phyloP scores from a whole-genome alignment of 257 asterid genomes.

The Coffea eugenioides region DNA sequence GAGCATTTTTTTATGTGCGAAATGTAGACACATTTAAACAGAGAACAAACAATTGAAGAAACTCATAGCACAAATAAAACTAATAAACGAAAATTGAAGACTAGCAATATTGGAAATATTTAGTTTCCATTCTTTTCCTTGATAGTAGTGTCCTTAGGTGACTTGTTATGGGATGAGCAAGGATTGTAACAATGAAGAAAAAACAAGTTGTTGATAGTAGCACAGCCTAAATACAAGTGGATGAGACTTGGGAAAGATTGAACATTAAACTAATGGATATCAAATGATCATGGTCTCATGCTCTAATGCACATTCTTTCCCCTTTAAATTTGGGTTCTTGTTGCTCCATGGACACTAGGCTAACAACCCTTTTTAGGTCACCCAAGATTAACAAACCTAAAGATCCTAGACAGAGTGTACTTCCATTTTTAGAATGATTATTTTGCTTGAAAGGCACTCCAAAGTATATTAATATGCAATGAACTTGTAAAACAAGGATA shows the following conservation, averaged over 20 bases:
- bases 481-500: neutral
- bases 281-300: no score
- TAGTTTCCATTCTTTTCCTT: neutral
- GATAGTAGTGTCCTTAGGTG: neutral
- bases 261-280: neutral
- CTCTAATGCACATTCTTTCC: neutral
- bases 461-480: neutral
- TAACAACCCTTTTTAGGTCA: slow-evolving; percentile 12
- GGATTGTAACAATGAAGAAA: neutral
- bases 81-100: neutral
- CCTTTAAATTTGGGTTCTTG: neutral
- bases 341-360: slow-evolving; percentile 1
- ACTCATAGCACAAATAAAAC: neutral
- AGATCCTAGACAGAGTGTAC: neutral
- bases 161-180: neutral
- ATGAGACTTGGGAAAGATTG: neutral
- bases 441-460: slow-evolving; percentile 8
- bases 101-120: neutral
- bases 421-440: neutral
- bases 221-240: neutral
- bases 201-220: neutral
- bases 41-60: neutral
- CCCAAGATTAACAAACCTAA: neutral
- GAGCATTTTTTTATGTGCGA: neutral
- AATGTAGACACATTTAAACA: neutral